Percentiles rank a stretch among this genome's conserved stretches.
phyloP scores from a whole-genome alignment of 169 alveolate genomes.

The Plasmodium inui region DNA sequence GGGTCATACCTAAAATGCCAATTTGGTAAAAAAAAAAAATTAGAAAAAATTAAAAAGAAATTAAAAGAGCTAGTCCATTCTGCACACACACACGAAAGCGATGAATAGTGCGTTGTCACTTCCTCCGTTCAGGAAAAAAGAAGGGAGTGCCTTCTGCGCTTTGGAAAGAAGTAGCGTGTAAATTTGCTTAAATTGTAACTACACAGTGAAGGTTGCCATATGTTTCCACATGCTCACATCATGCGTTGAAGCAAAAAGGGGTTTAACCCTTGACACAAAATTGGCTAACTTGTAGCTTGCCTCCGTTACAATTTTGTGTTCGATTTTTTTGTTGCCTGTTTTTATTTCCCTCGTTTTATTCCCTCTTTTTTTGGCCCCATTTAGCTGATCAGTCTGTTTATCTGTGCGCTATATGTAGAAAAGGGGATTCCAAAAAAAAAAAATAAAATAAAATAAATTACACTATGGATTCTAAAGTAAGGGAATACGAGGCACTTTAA shows the following conservation, averaged over 20 bases:
- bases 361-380: neutral
- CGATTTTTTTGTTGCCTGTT: neutral
- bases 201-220: neutral
- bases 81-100: neutral
- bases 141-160: neutral
- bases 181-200: neutral
- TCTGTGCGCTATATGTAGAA: neutral
- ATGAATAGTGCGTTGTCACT: neutral
- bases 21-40: slow-evolving; percentile 1
- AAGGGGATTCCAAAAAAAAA: neutral
- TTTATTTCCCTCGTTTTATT: neutral
- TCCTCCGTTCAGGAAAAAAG: neutral
- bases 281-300: neutral
- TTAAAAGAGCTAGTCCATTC: neutral
- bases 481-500: neutral
- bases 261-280: neutral
- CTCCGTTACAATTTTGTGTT: neutral
- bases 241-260: neutral
- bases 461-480: neutral
- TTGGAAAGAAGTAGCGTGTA: neutral
- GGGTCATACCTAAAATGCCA: neutral
- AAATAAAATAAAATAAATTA: neutral
- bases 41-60: slow-evolving; percentile 8
- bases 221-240: neutral
- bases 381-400: neutral